Conservation (phyloP, 441 rosid species). For the Gossypium aridum region DNA sequence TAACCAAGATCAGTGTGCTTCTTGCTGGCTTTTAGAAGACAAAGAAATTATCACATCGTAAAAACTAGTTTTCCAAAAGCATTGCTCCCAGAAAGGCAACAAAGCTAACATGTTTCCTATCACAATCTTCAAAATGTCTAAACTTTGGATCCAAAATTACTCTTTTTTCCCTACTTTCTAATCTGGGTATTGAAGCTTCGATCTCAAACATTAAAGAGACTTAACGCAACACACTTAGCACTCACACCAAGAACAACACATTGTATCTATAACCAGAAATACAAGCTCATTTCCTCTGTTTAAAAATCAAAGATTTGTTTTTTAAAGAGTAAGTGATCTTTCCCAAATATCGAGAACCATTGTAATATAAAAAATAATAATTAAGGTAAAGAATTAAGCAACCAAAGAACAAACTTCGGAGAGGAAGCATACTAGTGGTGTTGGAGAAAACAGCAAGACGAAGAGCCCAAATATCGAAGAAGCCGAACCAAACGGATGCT, state of each 20-base stretch:
- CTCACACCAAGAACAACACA: conserved; percentile 2
- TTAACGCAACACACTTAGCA: conserved; percentile 7
- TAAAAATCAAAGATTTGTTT: not conserved
- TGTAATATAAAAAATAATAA: not conserved
- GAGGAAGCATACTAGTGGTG: conserved; percentile 13
- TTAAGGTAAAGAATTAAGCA: not conserved
- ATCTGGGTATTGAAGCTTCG: conserved; percentile 9
- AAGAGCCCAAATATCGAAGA: conserved; percentile 31
- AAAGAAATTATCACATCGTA: not conserved
- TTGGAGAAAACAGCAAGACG: conserved; percentile 30
- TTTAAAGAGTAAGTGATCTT: not conserved
- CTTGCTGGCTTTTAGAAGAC: not conserved
- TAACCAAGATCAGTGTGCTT: not conserved
- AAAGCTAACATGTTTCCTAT: not conserved
- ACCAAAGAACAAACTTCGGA: not conserved
- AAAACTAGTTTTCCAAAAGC: not conserved
- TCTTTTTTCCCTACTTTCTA: not conserved
- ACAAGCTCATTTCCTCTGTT: not conserved
- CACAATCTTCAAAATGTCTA: not conserved
- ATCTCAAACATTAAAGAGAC: not conserved
- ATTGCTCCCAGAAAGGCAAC: not conserved
- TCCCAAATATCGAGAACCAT: not conserved
- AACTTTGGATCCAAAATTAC: conserved; percentile 8
- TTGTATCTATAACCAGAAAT: not conserved
- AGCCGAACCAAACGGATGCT: conserved; percentile 36